Evolutionary conservation across 2,329 filamentous ascomycete genomes (phyloP), one percentile per base, ranked within the genome.

Genomic region (Furcasterigmium furcatum): DNA sequence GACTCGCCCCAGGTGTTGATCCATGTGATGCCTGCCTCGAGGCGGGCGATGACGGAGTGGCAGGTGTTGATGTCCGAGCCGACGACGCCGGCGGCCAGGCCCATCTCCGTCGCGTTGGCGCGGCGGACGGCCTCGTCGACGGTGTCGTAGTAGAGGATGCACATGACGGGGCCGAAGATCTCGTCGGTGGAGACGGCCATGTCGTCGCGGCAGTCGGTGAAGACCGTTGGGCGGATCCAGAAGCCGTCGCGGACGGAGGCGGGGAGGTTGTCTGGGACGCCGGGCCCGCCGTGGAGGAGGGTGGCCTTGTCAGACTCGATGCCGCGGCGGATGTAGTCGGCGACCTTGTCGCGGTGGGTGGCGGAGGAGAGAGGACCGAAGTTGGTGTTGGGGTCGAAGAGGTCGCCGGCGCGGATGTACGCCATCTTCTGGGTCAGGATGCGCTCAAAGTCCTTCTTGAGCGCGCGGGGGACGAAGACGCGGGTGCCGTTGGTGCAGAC

Each of bases 1-100:
- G 80, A 85, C 70, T 95, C 90, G n/a, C 91, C 90, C 91, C 91
- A 95, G 0, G 88, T 91, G 64, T 95, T 95, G 43, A 95, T 77
- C 90, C 90, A 95, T 1, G 88, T 95, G 58, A 95, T 95, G 27
- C 90, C 90, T 0, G 89, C 89, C 60, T 95, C 78, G 5, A 95
- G 70, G 58, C 80, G 76, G 20, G 79, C 76, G 35, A 92, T 74
- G 1, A 92, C 79, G 36, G 79, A 72, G 58, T 95, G 88, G 45
- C 87, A 90, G 40, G 77, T 61, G 55, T 88, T 85, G 43, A 95
- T 65, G 53, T 95, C 81, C 47, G 79, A 80, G 1, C 88, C 88
- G 55, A 95, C 92, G 1, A 95, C 87, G 18, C 90, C 90, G 0
- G 89, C 91, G 0, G 90, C 90, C 4, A 95, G 80, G 22, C 90